Evolutionary conservation across 2,329 filamentous ascomycete species (phyloP).

Genomic region (Colletotrichum viniferum): DNA sequence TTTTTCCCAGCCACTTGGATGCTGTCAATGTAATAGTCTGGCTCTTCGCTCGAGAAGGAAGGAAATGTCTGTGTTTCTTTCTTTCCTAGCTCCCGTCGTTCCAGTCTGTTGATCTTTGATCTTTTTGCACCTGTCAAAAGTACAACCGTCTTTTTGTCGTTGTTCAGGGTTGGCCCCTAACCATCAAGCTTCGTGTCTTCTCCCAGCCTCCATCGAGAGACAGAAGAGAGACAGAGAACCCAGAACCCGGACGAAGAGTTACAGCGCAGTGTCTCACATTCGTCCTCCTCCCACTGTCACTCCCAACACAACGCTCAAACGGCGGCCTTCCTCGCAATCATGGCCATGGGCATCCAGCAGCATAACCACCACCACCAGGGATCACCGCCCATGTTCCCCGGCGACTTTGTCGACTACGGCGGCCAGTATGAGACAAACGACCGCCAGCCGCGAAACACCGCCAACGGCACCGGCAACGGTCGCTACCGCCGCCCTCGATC

Average conservation of each 20-base stretch:
- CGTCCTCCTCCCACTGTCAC: neutral
- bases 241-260: neutral
- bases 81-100: neutral
- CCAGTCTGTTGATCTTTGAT: neutral
- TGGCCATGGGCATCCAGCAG: slow-evolving; percentile 18
- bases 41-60: neutral
- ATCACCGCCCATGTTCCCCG: slow-evolving; percentile 11
- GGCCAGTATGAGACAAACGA: slow-evolving; percentile 12
- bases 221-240: neutral
- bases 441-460: neutral
- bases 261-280: neutral
- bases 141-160: neutral
- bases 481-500: slow-evolving; percentile 19
- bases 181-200: neutral
- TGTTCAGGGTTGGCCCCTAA: neutral
- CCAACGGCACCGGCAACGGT: neutral
- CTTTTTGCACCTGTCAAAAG: neutral
- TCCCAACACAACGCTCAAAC: neutral
- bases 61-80: neutral
- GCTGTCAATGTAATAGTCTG: neutral
- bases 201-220: neutral
- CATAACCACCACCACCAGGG: slow-evolving; percentile 14
- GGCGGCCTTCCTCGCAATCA: neutral
- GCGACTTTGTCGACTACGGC: slow-evolving; percentile 16
- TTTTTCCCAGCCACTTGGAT: neutral